These are phyloP conservation scores for Neostapfia colusana DNA, from an alignment of 176 grass and related monocot genomes.

Conservation along the genomic window DNA sequence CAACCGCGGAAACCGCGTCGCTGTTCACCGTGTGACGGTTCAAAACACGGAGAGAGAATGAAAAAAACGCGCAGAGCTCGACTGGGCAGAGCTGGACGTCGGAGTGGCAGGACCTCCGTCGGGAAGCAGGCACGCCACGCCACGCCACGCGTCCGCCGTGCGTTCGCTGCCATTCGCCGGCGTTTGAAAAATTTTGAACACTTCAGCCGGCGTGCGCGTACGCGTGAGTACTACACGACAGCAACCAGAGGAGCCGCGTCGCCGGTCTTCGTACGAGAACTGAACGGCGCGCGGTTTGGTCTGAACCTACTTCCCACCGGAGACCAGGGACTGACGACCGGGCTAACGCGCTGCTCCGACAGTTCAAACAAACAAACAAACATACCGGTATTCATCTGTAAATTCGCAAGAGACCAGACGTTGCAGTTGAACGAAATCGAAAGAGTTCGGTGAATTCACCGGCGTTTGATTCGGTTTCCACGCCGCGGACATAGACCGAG, in stretches of 20 bases:
- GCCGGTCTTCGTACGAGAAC: constrained; percentile 21
- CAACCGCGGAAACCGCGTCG: constrained; percentile 21
- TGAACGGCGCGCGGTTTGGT: not conserved
- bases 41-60: not conserved
- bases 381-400: not conserved
- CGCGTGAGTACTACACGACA: not conserved
- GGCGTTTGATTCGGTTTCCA: constrained; percentile 31
- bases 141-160: not conserved
- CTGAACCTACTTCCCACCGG: constrained; percentile 36
- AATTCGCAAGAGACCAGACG: not conserved
- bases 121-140: not conserved
- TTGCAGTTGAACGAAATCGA: not conserved
- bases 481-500: constrained; percentile 2
- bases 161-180: not conserved
- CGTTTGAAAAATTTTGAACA: not conserved
- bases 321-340: constrained; percentile 33
- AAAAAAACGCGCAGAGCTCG: constrained; percentile 11
- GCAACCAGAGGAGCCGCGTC: not conserved
- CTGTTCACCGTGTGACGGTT: not conserved
- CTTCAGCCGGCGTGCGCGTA: not conserved
- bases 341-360: not conserved
- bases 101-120: constrained; percentile 5
- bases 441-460: constrained; percentile 29
- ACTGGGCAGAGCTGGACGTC: not conserved
- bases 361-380: constrained; percentile 12